Evolutionary conservation across 495 filamentous ascomycete genomes (phyloP).

Genomic region (Aspergillus homomorphus): DNA sequence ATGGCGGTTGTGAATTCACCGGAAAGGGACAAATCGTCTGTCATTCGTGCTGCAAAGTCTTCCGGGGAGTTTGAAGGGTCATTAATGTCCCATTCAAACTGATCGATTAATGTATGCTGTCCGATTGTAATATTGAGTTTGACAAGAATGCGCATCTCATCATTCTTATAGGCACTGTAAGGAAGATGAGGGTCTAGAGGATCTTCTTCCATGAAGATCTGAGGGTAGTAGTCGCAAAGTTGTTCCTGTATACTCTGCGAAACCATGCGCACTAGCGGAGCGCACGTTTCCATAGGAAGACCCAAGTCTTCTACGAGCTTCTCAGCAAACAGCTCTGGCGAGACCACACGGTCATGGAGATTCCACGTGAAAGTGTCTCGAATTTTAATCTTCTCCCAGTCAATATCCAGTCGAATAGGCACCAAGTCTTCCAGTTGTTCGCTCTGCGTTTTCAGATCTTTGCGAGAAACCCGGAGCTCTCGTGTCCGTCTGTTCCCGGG

Average conservation of each 20-base stretch:
- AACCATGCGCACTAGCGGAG: slow-evolving; percentile 70
- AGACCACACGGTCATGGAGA: slow-evolving; percentile 81
- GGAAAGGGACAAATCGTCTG: slow-evolving; percentile 83
- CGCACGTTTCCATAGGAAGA: slow-evolving; percentile 62
- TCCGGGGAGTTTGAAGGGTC: slow-evolving; percentile 90
- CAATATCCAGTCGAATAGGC: slow-evolving; percentile 86
- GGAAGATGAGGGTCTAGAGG: slow-evolving; percentile 85
- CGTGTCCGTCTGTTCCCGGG: slow-evolving; percentile 71
- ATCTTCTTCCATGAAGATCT: slow-evolving; percentile 84
- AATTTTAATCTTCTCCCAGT: slow-evolving; percentile 92
- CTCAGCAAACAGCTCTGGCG: slow-evolving; percentile 75
- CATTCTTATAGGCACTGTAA: slow-evolving; percentile 93
- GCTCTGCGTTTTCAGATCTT: slow-evolving; percentile 76
- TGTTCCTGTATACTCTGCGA: slow-evolving; percentile 81
- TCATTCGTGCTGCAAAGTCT: slow-evolving; percentile 86
- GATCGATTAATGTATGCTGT: slow-evolving; percentile 87
- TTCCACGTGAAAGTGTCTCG: slow-evolving; percentile 99
- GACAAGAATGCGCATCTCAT: slow-evolving; percentile 94
- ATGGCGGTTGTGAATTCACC: slow-evolving; percentile 98
- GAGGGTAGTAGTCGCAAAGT: slow-evolving; percentile 87
- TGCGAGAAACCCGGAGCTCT: slow-evolving; percentile 65
- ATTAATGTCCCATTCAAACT: slow-evolving; percentile 99
- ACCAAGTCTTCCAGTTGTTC: slow-evolving; percentile 90
- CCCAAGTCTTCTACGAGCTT: slow-evolving; percentile 90
- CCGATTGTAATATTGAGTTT: slow-evolving; percentile 98